Evolutionary conservation across 2,329 filamentous ascomycete species (phyloP), one percentile per base, ranked within the genome.

Genomic region (Hymenoscyphus linearis): DNA sequence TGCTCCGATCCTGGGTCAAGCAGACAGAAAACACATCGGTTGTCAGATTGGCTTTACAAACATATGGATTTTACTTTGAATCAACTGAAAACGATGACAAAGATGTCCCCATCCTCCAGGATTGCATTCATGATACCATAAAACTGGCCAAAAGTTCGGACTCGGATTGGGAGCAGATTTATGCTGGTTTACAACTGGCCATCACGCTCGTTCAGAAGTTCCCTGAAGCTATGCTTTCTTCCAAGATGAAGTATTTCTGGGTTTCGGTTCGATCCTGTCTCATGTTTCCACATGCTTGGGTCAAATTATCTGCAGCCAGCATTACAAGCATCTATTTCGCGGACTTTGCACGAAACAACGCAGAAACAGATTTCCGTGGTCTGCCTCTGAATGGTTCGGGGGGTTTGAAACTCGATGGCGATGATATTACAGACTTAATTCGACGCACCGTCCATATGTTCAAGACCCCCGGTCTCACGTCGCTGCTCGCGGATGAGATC

Each of bases 21-120:
- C 87, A 93, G 68, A 84, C 86, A 7, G 86, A 88, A 10, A 93
- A 96, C 65, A 71, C 82, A 16, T 80, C 87, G 0, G 83, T 96
- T 27, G 80, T 87, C 56, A 85, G 86, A 62, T 83, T 93, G 25
- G 90, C 88, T 1, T 79, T 97, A 58, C 89, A 95, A 72, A 85
- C 89, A 34, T 96, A 93, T 77, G 83, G 86, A 1, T 85, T 95
- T 57, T 96, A 93, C 74, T 89, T 96, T 61, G 89, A 95, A 62
- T 83, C 83, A 0, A 84, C 85, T 40, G 78, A 82, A 3, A 79
- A 78, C 2, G 72, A 79, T 9, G 85, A 84, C 62, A 86, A 86
- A 62, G 89, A 96, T 69, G 55, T 73, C 10, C 36, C 60, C 1
- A 65, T 70, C 37, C 77, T 90, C 12, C 77, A 86, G 14, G 79